Conservation (phyloP, 139 green algal species). For the Zygnema circumcarinatum region DNA sequence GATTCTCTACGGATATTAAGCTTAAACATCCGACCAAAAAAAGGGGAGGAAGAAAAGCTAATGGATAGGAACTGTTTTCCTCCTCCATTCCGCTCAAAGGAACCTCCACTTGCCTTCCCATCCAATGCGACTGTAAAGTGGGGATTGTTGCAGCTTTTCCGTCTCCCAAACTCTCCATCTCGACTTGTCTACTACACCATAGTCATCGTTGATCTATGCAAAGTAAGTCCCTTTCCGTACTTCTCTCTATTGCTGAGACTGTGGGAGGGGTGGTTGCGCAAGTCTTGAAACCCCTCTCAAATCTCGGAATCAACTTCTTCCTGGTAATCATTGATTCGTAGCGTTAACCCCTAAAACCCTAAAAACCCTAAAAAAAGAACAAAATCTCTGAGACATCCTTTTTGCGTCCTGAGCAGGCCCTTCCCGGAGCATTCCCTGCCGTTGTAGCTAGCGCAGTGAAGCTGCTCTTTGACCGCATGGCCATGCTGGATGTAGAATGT, state of each 20-base stretch:
- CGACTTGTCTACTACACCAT: conserved; percentile 82
- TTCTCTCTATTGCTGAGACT: too few species aligned
- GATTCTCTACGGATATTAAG: not conserved
- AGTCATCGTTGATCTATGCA: conserved; percentile 74
- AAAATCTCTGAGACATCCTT: too few species aligned
- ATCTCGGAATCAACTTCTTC: too few species aligned
- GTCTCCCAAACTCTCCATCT: conserved; percentile 62
- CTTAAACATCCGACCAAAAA: too few species aligned
- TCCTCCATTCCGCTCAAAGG: not conserved
- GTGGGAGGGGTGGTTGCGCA: too few species aligned
- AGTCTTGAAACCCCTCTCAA: too few species aligned
- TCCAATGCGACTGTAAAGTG: not conserved
- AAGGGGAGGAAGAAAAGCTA: not conserved
- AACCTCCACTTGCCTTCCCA: not conserved
- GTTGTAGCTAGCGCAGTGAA: conserved; percentile 44
- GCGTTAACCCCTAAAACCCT: too few species aligned
- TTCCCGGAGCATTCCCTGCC: conserved; percentile 52
- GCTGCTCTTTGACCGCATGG: conserved; percentile 46
- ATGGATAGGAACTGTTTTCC: not conserved
- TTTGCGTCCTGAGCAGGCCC: conserved; percentile 31
- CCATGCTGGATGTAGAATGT: conserved; percentile 76
- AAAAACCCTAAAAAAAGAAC: too few species aligned
- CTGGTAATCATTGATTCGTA: not conserved
- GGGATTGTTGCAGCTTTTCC: conserved; percentile 11
- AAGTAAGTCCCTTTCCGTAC: conserved; percentile 16